phyloP scores from a whole-genome alignment of 2,329 filamentous ascomycete species.

The Mycosphaerella sp. region DNA sequence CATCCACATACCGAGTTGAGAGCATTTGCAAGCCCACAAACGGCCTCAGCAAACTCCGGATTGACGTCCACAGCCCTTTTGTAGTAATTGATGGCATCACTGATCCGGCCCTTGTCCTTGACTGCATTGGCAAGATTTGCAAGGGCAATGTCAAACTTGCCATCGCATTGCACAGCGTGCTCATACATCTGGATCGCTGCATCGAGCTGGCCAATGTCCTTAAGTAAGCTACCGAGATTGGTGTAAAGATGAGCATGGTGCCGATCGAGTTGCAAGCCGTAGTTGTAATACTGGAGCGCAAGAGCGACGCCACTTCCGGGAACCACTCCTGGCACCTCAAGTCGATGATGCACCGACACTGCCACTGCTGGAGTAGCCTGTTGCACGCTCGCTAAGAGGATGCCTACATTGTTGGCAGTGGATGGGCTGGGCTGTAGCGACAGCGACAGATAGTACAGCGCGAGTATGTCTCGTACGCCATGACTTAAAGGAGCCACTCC shows the following conservation, averaged over 20 bases:
- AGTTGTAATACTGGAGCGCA: slow-evolving; percentile 90
- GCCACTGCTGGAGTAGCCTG: slow-evolving; percentile 47
- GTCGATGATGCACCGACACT: slow-evolving; percentile 31
- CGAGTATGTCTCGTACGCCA: slow-evolving; percentile 84
- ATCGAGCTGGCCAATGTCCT: slow-evolving; percentile 90
- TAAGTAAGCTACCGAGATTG: slow-evolving; percentile 88
- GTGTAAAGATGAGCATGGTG: slow-evolving; percentile 95
- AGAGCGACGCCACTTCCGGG: slow-evolving; percentile 83
- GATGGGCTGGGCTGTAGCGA: slow-evolving; percentile 94
- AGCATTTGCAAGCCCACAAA: slow-evolving; percentile 90
- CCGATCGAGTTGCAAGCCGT: slow-evolving; percentile 77
- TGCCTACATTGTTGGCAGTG: slow-evolving; percentile 96
- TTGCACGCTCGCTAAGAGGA: slow-evolving; percentile 89
- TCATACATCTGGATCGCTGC: slow-evolving; percentile 97
- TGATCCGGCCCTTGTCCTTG: slow-evolving; percentile 89
- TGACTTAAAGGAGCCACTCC: slow-evolving; percentile 46
- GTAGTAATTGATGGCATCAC: slow-evolving; percentile 89
- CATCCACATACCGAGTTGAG: slow-evolving; percentile 96
- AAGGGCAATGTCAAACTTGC: slow-evolving; percentile 92
- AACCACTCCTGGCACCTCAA: slow-evolving; percentile 65
- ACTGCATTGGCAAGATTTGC: slow-evolving; percentile 97
- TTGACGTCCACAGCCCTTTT: slow-evolving; percentile 84
- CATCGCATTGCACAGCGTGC: slow-evolving; percentile 83
- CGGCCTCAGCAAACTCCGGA: slow-evolving; percentile 91
- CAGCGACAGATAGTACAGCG: slow-evolving; percentile 89